These are phyloP conservation scores for Stylosanthes scabra DNA, from an alignment of 331 rosid species.

Conservation along the genomic window DNA sequence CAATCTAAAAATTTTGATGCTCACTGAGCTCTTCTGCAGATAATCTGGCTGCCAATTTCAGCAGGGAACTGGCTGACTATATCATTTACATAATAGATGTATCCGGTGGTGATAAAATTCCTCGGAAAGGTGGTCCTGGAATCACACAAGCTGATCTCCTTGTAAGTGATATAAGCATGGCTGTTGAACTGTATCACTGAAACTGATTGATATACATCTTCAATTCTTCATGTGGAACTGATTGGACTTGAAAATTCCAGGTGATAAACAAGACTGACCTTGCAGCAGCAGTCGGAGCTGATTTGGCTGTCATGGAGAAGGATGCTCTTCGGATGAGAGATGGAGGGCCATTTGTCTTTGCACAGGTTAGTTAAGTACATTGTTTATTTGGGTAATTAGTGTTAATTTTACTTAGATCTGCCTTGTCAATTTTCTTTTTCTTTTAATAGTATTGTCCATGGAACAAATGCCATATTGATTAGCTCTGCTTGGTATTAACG, in stretches of 20 bases:
- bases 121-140: conserved; percentile 99
- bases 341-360: conserved; percentile 95
- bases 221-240: conserved; percentile 6
- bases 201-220: background rate
- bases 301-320: conserved; percentile 88
- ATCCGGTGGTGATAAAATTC: conserved; percentile 96
- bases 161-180: conserved; percentile 55
- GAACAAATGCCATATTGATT: background rate
- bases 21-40: conserved; percentile 62
- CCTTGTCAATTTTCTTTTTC: background rate
- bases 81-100: conserved; percentile 97
- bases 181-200: conserved; percentile 4
- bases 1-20: conserved; percentile 22
- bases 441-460: conserved; percentile 8
- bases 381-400: background rate
- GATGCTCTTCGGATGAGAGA: conserved; percentile 98
- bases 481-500: background rate
- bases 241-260: conserved; percentile 46
- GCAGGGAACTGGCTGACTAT: conserved; percentile 97
- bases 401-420: conserved; percentile 14
- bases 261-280: conserved; percentile 98
- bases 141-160: conserved; percentile 99
- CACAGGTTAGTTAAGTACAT: conserved; percentile 69
- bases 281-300: conserved; percentile 95
- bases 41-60: conserved; percentile 97